Base-by-base conservation (phyloP, 2,329 filamentous ascomycete species). In the Ambrosiella xylebori region DNA sequence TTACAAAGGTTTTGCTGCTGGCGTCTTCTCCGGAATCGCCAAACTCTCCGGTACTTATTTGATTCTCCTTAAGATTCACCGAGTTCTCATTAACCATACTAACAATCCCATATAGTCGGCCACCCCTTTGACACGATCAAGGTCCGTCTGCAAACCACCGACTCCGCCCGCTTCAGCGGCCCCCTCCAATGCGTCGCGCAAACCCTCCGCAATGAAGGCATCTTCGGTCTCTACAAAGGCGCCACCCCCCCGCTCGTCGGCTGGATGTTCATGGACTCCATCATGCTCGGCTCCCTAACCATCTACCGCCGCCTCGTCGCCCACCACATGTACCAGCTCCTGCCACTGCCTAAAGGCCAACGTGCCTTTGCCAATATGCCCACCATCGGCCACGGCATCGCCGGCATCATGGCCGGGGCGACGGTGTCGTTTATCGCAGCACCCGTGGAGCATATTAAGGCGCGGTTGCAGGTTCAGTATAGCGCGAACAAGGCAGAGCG, bases 201-300 rank as follows among this genome's bases (percentile, higher is more conserved):
- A 68, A 98, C 93, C 8, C 63, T 97, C 36, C 81, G 85, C 61
- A 85, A 89, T 67, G 93, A 98, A 70, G 91, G 91, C 53, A 71
- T 94, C 52, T 72, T 77, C 55, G 93, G 88, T 2, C 75, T 98
- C 47, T 98, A 97, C 77, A 98, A 97, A 73, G 90, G 91, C 65
- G 89, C 89, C 9, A 88, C 86, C 36, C 91, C 91, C 58, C 93
- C 93, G 56, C 75, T 97, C 54, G 81, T 96, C 56, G 93, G 93
- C 65, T 97, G 93, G 93, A 95, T 97, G 86, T 88, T 94, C 66
- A 97, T 97, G 91, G 93, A 98, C 73, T 78, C 74, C 47, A 68
- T 84, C 60, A 95, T 97, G 90, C 79, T 97, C 39, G 93, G 93
- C 47, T 94, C 87, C 15, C 75, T 98, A 63, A 95, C 86, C 27